phyloP scores from a whole-genome alignment of 2,329 filamentous ascomycete species.

The Epichloe hybrida region DNA sequence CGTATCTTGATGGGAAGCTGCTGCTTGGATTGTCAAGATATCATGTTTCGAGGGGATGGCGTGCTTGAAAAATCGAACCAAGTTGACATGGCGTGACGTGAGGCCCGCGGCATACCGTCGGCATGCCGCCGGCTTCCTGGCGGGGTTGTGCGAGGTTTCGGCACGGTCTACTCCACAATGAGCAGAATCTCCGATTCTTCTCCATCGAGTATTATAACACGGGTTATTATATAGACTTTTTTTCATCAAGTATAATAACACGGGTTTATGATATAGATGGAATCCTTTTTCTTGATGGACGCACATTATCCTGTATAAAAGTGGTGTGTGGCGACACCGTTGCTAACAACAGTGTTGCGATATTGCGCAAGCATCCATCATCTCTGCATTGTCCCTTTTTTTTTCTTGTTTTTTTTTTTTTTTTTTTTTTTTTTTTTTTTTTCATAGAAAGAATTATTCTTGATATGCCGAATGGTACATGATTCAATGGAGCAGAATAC shows the following conservation, averaged over 20 bases:
- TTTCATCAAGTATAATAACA: too few relatives aligned
- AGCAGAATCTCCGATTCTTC: too few relatives aligned
- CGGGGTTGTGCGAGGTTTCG: too few relatives aligned
- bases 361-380: neutral
- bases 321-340: neutral
- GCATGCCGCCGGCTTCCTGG: too few relatives aligned
- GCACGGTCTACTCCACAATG: too few relatives aligned
- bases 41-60: conserved; percentile 13
- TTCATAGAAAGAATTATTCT: too few relatives aligned
- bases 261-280: neutral
- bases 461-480: neutral
- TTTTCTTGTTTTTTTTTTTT: too few relatives aligned
- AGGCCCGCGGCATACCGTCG: too few relatives aligned
- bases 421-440: too few relatives aligned
- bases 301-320: neutral
- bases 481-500: conserved; percentile 18
- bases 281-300: neutral
- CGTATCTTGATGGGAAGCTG: neutral
- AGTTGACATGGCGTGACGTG: neutral
- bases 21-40: conserved; percentile 7
- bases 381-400: neutral
- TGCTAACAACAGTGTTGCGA: neutral
- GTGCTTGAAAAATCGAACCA: conserved; percentile 8
- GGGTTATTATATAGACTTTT: neutral
- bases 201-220: too few relatives aligned